Evolutionary conservation across 1,139 yeast species (phyloP), one percentile per base, ranked within the genome.

Genomic region (Suhomyces kunorum): DNA sequence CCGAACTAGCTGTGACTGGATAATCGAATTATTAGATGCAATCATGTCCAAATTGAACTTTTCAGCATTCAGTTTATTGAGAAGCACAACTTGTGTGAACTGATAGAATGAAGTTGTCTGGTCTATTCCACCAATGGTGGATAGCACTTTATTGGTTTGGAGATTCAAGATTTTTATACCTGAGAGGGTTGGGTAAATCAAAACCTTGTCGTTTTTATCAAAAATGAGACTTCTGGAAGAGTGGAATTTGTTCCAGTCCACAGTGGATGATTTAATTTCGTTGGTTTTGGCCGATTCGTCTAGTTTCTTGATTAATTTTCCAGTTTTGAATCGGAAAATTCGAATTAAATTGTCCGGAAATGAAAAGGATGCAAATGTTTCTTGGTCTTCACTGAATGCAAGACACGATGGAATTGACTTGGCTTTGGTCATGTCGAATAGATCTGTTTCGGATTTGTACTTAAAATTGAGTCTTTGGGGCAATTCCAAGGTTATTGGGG

Each of bases 361-460:
- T 1, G 72, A 57, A 17, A 39, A 34, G 5, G 54, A 36, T 2
- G 59, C 59, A 32, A 64, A 63, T 17, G 55, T 55, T 18, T 48
- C 52, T 6, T 55, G 59, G 36, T 61, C 58, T 3, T 58, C 58
- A 9, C 63, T 52, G 12, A 65, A 42, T 6, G 46, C 38, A 13
- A 67, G 32, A 3, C 50, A 39, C 4, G 53, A 36, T 0, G 64
- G 58, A 2, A 46, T 35, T 1, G 63, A 48, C 47, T 67, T 66
- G 27, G 47, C 33, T 42, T 66, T 69, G 15, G 68, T 61, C 37
- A 72, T 55, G 16, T 64, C 68, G 45, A 68, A 68, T 29, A 75
- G 52, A 44, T 71, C 70, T 0, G 80, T 75, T 32, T 63, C 58
- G 15, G 74, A 61, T 46, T 74, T 75, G 49, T 58, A 53, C 28